Conservation (phyloP, 2,329 filamentous ascomycete genomes). For the Rasamsonia emersonii region DNA sequence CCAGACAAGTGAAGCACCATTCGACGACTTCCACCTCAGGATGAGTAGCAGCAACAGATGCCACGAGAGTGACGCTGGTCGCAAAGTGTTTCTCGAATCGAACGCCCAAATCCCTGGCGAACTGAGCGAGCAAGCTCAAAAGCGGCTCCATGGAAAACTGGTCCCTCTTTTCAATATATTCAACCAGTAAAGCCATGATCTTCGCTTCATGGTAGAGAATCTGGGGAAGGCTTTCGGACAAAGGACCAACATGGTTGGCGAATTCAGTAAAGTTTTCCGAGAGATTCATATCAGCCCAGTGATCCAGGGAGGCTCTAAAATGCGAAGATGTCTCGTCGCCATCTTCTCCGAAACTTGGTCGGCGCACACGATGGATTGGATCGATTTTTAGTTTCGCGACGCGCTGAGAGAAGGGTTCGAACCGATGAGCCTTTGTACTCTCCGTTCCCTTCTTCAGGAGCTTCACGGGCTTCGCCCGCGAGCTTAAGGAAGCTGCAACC, state of each 20-base stretch:
- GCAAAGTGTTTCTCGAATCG: slow-evolving; percentile 85
- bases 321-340: slow-evolving; percentile 72
- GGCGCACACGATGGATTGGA: slow-evolving; percentile 80
- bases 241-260: slow-evolving; percentile 61
- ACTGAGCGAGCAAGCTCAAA: slow-evolving; percentile 77
- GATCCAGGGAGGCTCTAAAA: slow-evolving; percentile 70
- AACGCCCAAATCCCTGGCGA: slow-evolving; percentile 85
- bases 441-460: slow-evolving; percentile 58
- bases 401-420: slow-evolving; percentile 83
- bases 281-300: slow-evolving; percentile 88
- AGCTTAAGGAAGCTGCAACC: slow-evolving; percentile 51
- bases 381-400: slow-evolving; percentile 90
- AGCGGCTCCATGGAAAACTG: slow-evolving; percentile 76
- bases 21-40: slow-evolving; percentile 85
- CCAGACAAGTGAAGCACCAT: slow-evolving; percentile 90
- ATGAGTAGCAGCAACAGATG: slow-evolving; percentile 67
- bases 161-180: slow-evolving; percentile 70
- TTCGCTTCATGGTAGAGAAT: slow-evolving; percentile 82
- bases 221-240: slow-evolving; percentile 84
- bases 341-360: slow-evolving; percentile 70
- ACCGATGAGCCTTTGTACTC: slow-evolving; percentile 76
- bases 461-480: slow-evolving; percentile 61
- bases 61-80: slow-evolving; percentile 63
- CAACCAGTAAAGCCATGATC: slow-evolving; percentile 69
- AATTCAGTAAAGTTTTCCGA: slow-evolving; percentile 74